Conservation (phyloP, 2,329 filamentous ascomycete genomes). For the Exophiala lecanii-corni region DNA sequence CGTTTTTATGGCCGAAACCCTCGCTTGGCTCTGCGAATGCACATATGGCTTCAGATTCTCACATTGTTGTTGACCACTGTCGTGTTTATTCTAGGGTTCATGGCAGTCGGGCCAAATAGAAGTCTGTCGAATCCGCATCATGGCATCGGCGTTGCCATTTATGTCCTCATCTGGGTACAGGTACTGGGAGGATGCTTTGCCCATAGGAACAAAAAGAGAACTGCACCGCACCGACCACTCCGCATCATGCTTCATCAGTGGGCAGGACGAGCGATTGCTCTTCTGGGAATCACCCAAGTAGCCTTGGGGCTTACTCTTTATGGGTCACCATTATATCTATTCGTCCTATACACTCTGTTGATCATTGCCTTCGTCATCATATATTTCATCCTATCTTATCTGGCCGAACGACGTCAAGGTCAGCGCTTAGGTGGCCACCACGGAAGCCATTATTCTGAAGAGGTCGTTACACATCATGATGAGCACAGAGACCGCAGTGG, state of each 20-base stretch:
- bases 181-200: slow-evolving; percentile 55
- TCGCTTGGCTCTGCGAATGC: slow-evolving; percentile 53
- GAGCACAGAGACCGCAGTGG: slow-evolving; percentile 37
- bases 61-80: slow-evolving; percentile 58
- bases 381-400: slow-evolving; percentile 78
- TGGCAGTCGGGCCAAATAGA: slow-evolving; percentile 57
- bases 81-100: slow-evolving; percentile 57
- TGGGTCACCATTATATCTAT: slow-evolving; percentile 78
- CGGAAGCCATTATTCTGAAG: slow-evolving; percentile 53
- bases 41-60: slow-evolving; percentile 61
- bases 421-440: slow-evolving; percentile 53
- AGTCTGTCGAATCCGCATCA: slow-evolving; percentile 63
- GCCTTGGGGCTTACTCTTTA: slow-evolving; percentile 87
- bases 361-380: slow-evolving; percentile 65
- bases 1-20: slow-evolving; percentile 57
- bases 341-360: slow-evolving; percentile 80
- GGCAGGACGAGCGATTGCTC: slow-evolving; percentile 70
- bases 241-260: slow-evolving; percentile 76
- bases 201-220: slow-evolving; percentile 51
- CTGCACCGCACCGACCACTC: slow-evolving; percentile 51
- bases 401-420: slow-evolving; percentile 52
- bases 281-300: slow-evolving; percentile 82
- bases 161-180: slow-evolving; percentile 56
- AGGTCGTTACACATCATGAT: slow-evolving; percentile 44
- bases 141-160: slow-evolving; percentile 61